Conservation (phyloP, 2,329 filamentous ascomycete species). For the Graphiopsis chlorocephala region DNA sequence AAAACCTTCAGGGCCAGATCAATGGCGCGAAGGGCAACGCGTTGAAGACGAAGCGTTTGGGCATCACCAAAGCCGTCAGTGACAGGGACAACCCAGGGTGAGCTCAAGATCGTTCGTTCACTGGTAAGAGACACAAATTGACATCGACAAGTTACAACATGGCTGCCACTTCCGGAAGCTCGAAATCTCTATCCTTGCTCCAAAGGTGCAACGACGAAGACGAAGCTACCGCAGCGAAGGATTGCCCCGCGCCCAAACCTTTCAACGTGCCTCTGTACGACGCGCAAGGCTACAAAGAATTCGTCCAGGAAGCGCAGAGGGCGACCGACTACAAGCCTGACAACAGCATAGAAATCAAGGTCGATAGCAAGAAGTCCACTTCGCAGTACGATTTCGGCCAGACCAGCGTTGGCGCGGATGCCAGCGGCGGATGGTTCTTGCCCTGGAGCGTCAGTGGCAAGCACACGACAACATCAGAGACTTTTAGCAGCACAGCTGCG, state of each 20-base stretch:
- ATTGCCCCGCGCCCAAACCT: neutral
- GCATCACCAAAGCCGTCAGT: neutral
- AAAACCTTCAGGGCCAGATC: neutral
- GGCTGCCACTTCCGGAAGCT: neutral
- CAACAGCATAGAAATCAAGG: neutral
- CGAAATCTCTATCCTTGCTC: neutral
- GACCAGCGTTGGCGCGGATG: neutral
- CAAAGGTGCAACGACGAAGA: neutral
- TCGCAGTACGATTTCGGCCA: neutral
- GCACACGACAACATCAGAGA: neutral
- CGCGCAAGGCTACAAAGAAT: neutral
- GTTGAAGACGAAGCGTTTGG: neutral
- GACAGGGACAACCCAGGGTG: neutral
- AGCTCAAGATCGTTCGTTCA: neutral
- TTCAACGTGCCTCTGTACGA: neutral
- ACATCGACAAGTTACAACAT: neutral
- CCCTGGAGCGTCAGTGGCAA: neutral
- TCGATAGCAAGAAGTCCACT: neutral
- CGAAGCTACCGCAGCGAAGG: neutral
- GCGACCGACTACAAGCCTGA: neutral
- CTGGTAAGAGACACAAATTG: neutral
- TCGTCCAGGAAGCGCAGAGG: neutral
- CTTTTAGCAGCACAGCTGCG: neutral
- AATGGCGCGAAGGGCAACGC: neutral
- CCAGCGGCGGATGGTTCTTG: slow-evolving; percentile 1